Conservation (phyloP, 2,329 filamentous ascomycete species). For the Rhynchosporium secalis region DNA sequence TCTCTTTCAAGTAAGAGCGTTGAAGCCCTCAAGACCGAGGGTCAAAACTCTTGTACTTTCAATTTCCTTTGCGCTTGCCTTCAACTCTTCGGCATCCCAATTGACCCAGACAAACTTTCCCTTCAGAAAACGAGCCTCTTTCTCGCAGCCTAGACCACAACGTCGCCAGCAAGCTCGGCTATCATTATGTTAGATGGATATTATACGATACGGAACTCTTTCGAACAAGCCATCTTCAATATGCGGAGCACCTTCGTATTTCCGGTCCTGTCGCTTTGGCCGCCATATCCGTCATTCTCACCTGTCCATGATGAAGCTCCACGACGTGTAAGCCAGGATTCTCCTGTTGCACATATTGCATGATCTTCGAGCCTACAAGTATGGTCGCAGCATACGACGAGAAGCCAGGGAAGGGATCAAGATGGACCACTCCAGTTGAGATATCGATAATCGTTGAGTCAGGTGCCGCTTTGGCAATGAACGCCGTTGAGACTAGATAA, state of each 20-base stretch:
- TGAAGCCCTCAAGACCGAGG: constrained; percentile 4
- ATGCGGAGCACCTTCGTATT: neutral
- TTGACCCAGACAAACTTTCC: constrained; percentile 48
- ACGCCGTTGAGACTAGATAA: constrained; percentile 14
- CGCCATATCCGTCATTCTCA: constrained; percentile 18
- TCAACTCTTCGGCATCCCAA: constrained; percentile 52
- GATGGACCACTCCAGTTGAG: constrained; percentile 13
- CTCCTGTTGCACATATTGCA: constrained; percentile 46
- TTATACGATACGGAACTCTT: neutral
- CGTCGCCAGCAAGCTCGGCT: constrained; percentile 24
- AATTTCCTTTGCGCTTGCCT: constrained; percentile 42
- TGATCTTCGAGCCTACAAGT: constrained; percentile 44
- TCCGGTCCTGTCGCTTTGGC: neutral
- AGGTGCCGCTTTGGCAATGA: constrained; percentile 5
- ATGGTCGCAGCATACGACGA: constrained; percentile 47
- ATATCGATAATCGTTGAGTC: constrained; percentile 20
- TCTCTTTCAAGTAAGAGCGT: too few species aligned
- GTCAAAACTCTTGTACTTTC: constrained; percentile 29
- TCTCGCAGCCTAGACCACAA: constrained; percentile 19
- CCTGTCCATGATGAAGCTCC: constrained; percentile 46
- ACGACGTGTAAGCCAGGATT: constrained; percentile 44
- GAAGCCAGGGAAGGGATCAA: constrained; percentile 36
- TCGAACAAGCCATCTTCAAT: constrained; percentile 19
- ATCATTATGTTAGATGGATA: neutral
- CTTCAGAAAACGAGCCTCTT: constrained; percentile 48